Evolutionary conservation across 139 green algal species (phyloP).

Genomic region (Ettlia oleoabundans): DNA sequence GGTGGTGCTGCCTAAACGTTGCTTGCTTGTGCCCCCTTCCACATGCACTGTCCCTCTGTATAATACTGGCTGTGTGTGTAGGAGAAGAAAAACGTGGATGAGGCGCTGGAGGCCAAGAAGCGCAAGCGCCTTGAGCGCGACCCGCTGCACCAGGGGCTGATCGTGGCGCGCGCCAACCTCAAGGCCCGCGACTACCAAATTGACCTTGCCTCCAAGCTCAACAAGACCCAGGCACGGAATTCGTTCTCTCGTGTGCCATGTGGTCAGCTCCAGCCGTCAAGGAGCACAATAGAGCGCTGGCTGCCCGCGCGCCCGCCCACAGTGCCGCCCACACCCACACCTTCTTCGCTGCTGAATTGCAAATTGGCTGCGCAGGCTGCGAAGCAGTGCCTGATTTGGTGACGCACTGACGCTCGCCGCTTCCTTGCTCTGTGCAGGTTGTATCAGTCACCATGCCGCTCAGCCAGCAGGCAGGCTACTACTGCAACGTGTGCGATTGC

Average conservation of each 20-base stretch:
- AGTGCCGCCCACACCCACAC: too few species aligned
- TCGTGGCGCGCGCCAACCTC: slow-evolving; percentile 80
- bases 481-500: slow-evolving; percentile 97
- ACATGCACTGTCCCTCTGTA: too few species aligned
- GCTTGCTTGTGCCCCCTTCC: background rate
- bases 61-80: background rate
- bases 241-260: background rate
- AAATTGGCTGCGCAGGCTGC: background rate
- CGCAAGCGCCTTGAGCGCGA: slow-evolving; percentile 83
- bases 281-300: too few species aligned
- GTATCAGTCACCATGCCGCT: slow-evolving; percentile 42
- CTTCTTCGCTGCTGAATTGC: background rate
- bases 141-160: slow-evolving; percentile 88
- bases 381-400: background rate
- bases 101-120: slow-evolving; percentile 68
- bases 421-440: slow-evolving; percentile 49
- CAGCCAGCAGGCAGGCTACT: slow-evolving; percentile 83
- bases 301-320: too few species aligned
- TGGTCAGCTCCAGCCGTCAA: background rate
- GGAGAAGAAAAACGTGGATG: slow-evolving; percentile 65
- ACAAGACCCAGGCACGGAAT: slow-evolving; percentile 71
- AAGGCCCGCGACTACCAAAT: slow-evolving; percentile 78
- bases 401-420: background rate
- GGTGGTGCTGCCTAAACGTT: background rate
- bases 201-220: slow-evolving; percentile 77